Evolutionary conservation across 2,329 filamentous ascomycete species (phyloP).

Genomic region (Talaromyces sp.): DNA sequence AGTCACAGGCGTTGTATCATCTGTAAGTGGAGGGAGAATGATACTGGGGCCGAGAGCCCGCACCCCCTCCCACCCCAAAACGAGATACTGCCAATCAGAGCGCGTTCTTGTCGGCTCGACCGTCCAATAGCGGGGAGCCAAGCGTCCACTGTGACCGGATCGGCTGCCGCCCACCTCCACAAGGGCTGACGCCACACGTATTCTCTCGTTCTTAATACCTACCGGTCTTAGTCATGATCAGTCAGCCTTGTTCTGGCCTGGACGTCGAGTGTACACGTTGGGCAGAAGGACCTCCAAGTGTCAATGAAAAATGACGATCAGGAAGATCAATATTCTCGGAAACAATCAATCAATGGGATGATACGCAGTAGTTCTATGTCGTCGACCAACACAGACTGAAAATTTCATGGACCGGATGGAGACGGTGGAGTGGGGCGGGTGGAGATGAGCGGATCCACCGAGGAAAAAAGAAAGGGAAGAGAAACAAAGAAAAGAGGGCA

Average conservation of each 20-base stretch:
- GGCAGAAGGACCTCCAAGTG: neutral
- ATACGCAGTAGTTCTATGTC: neutral
- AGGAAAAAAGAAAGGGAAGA: neutral
- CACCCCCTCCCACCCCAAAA: neutral
- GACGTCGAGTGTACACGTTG: neutral
- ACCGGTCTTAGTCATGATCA: slow-evolving; percentile 9
- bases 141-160: slow-evolving; percentile 6
- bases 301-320: too few relatives aligned
- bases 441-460: neutral
- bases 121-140: slow-evolving; percentile 5
- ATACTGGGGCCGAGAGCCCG: slow-evolving; percentile 3
- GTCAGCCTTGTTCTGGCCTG: slow-evolving; percentile 1
- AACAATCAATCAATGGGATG: too few relatives aligned
- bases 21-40: neutral
- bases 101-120: neutral
- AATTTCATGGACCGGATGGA: slow-evolving; percentile 1
- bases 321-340: neutral
- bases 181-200: slow-evolving; percentile 9
- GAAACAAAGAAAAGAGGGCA: neutral
- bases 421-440: slow-evolving; percentile 5
- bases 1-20: neutral
- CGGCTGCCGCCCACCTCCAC: slow-evolving; percentile 11
- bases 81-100: neutral
- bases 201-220: too few relatives aligned
- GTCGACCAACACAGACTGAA: neutral